Percentiles rank a stretch among this genome's conserved stretches.
phyloP scores from a whole-genome alignment of 2,329 filamentous ascomycete genomes.

The Colletotrichum filicis region DNA sequence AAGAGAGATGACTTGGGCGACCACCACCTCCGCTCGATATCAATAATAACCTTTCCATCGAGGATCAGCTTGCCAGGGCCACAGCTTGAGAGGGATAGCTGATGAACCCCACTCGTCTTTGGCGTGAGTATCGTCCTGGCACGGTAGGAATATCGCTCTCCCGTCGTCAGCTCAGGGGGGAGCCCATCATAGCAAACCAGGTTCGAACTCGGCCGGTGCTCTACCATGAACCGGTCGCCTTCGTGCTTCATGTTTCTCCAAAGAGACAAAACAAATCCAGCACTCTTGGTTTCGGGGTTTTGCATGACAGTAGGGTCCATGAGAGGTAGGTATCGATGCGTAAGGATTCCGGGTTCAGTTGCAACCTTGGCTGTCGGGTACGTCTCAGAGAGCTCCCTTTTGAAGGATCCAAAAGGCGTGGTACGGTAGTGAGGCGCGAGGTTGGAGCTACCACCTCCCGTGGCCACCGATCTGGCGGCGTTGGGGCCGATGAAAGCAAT shows the following conservation, averaged over 20 bases:
- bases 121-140: background rate
- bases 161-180: background rate
- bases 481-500: background rate
- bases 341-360: background rate
- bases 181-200: background rate
- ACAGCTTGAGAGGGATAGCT: background rate
- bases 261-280: background rate
- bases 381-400: background rate
- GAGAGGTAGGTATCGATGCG: background rate
- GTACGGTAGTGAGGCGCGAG: background rate
- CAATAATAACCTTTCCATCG: background rate
- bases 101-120: background rate
- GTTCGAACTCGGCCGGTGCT: background rate
- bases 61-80: background rate
- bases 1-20: background rate
- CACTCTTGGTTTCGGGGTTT: background rate
- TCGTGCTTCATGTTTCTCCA: background rate
- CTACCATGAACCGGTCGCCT: background rate
- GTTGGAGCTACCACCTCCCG: background rate
- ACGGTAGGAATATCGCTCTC: background rate
- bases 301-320: background rate
- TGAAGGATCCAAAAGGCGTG: background rate
- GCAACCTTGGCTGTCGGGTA: background rate
- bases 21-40: background rate
- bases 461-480: background rate